Conservation (phyloP, 176 grass and related monocot genomes). For the Oryza punctata region DNA sequence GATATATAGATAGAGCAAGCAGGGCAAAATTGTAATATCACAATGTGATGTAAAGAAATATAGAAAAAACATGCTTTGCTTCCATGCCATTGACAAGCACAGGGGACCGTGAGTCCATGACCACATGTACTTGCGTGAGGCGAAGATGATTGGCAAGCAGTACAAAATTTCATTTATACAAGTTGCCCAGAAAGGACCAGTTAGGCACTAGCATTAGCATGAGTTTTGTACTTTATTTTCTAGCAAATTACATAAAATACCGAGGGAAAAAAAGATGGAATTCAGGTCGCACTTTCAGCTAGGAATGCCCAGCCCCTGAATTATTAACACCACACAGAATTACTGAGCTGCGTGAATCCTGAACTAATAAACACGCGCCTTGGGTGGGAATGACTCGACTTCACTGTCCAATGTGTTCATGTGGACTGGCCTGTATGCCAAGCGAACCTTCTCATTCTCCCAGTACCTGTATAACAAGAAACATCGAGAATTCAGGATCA, state of each 20-base stretch:
- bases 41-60: neutral
- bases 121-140: neutral
- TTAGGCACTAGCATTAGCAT: constrained; percentile 26
- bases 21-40: neutral
- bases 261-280: neutral
- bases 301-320: constrained; percentile 31
- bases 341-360: neutral
- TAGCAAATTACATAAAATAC: constrained; percentile 20
- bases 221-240: constrained; percentile 32
- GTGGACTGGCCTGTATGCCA: constrained; percentile 83
- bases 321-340: constrained; percentile 45
- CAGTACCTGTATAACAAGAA: constrained; percentile 57
- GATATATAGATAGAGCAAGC: neutral
- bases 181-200: neutral
- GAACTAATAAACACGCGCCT: constrained; percentile 76
- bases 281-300: constrained; percentile 14
- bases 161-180: constrained; percentile 40
- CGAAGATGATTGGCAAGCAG: neutral
- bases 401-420: constrained; percentile 86
- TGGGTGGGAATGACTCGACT: constrained; percentile 81
- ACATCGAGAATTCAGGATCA: neutral
- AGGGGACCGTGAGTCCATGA: neutral
- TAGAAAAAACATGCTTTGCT: neutral
- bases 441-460: constrained; percentile 76
- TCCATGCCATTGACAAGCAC: neutral